phyloP scores from a whole-genome alignment of 768 basidiomycete genomes.

The Pluteus cervinus region DNA sequence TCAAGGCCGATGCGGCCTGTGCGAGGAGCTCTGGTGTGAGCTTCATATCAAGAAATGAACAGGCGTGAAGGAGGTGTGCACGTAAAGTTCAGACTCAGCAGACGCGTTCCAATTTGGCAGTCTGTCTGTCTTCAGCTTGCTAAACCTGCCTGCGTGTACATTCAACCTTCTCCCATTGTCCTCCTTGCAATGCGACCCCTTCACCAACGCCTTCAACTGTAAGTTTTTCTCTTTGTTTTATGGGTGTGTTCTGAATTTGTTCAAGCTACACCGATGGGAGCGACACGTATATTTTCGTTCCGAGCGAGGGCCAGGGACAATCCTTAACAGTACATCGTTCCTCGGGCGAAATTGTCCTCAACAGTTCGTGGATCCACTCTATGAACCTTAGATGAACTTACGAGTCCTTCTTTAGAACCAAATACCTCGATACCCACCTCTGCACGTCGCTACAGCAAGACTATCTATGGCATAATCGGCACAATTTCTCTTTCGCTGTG shows the following conservation, averaged over 20 bases:
- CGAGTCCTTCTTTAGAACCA: conserved; percentile 32
- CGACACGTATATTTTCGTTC: conserved; percentile 77
- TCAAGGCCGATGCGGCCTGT: conserved; percentile 72
- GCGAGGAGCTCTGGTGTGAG: conserved; percentile 90
- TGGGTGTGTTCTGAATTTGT: conserved; percentile 10
- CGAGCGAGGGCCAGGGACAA: conserved; percentile 53
- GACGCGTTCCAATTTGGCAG: conserved; percentile 22
- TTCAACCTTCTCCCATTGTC: conserved; percentile 16
- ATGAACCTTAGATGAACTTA: conserved; percentile 4
- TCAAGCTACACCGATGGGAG: conserved; percentile 61
- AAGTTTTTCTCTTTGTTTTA: conserved; percentile 14
- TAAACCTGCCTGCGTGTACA: conserved; percentile 14
- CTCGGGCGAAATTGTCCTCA: conserved; percentile 71
- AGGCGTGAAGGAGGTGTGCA: conserved; percentile 16
- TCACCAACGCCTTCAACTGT: conserved; percentile 74
- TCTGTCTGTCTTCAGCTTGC: too few relatives aligned
- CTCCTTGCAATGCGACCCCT: conserved; percentile 53
- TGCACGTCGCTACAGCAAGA: conserved; percentile 55
- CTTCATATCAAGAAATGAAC: conserved; percentile 50
- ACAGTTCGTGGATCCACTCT: conserved; percentile 36
- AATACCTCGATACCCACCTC: conserved; percentile 46
- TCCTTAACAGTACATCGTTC: conserved; percentile 67
- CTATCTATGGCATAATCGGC: conserved; percentile 72
- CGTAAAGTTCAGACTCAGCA: conserved; percentile 39
- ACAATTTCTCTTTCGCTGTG: conserved; percentile 73